phyloP scores from a whole-genome alignment of 116 monocot species.

The Iris pallida region DNA sequence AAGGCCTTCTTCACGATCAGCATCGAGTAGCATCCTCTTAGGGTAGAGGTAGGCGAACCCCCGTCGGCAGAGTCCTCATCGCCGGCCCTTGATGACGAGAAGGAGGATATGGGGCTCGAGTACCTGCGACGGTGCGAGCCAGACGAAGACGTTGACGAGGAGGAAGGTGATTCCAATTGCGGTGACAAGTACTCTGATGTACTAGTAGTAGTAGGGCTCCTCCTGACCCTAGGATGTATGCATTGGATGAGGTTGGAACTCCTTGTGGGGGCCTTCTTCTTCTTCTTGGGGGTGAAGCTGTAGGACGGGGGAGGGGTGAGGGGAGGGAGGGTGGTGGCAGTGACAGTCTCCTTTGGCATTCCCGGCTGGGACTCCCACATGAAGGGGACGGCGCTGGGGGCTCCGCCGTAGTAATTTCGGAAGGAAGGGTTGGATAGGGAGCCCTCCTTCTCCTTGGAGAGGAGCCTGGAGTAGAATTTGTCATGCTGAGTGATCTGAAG shows the following conservation, averaged over 20 bases:
- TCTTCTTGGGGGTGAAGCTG: slow-evolving; percentile 6
- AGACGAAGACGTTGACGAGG: slow-evolving; percentile 14
- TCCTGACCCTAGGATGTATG: slow-evolving; percentile 11
- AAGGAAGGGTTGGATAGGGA: slow-evolving; percentile 53
- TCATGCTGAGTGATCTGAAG: slow-evolving; percentile 13
- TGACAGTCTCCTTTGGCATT: slow-evolving; percentile 40
- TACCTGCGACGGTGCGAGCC: slow-evolving; percentile 1
- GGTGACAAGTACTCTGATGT: too few relatives aligned
- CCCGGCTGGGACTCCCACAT: slow-evolving; percentile 82
- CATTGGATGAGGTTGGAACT: slow-evolving; percentile 7
- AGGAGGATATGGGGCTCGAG: slow-evolving; percentile 33
- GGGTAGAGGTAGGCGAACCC: slow-evolving; percentile 32
- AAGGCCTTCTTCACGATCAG: not conserved
- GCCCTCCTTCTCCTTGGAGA: slow-evolving; percentile 48
- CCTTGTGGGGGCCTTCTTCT: not conserved
- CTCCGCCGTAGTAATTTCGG: slow-evolving; percentile 44
- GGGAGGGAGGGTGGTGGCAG: slow-evolving; percentile 20
- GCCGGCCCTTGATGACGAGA: not conserved
- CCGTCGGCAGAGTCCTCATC: slow-evolving; percentile 27
- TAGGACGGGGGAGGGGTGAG: slow-evolving; percentile 50
- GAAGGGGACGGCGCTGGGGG: slow-evolving; percentile 54
- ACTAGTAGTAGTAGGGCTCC: too few relatives aligned
- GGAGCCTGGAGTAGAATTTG: slow-evolving; percentile 45
- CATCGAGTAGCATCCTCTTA: slow-evolving; percentile 4
- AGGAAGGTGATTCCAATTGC: slow-evolving; percentile 21